Evolutionary conservation across 2,329 filamentous ascomycete species (phyloP), one percentile per base, ranked within the genome.

Genomic region (Aspergillus caelatus): DNA sequence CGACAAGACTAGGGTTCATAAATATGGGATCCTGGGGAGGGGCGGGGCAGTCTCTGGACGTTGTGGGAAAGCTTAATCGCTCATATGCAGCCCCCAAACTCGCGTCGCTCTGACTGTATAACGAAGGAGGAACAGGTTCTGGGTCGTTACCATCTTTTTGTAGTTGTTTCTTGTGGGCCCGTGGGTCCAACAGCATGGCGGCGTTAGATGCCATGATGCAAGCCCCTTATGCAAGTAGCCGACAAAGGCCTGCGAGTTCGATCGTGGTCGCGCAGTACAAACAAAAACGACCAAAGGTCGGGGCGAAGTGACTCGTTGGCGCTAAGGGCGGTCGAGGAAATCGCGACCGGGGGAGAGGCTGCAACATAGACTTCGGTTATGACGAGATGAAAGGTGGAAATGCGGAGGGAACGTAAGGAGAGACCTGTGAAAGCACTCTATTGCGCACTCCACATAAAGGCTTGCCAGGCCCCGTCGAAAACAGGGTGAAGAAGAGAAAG

Each of bases 101-200:
- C 19, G 50, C 39, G 57, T 64, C 65, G 32, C 48, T 30, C 54
- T 65, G 60, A 46, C 43, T 48, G 54, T 65, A 57, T 36, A 62
- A 64, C 28, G 57, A 57, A 28, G 41, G 28, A 62, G 60, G 61
- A 55, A 58, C 58, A 56, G 55, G 52, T 50, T 63, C 43, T 57
- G 65, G 46, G 62, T 60, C 50, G 54, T 72, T 75, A 79, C 78
- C 77, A 70, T 76, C 77, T 11, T 69, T 67, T 41, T 75, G 70
- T 3, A 72, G 66, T 55, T 75, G 74, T 64, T 76, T 78, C 64
- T 73, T 80, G 62, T 78, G 75, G 36, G 73, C 74, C 67, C 79
- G 79, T 19, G 81, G 80, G 67, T 82, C 75, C 62, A 82, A 70
- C 34, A 82, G 74, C 73, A 81, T 75, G 48, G 77, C 78, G 39